Evolutionary conservation across 139 green algal genomes (phyloP).

Genomic region (Chlamydomonas schloesseri): DNA sequence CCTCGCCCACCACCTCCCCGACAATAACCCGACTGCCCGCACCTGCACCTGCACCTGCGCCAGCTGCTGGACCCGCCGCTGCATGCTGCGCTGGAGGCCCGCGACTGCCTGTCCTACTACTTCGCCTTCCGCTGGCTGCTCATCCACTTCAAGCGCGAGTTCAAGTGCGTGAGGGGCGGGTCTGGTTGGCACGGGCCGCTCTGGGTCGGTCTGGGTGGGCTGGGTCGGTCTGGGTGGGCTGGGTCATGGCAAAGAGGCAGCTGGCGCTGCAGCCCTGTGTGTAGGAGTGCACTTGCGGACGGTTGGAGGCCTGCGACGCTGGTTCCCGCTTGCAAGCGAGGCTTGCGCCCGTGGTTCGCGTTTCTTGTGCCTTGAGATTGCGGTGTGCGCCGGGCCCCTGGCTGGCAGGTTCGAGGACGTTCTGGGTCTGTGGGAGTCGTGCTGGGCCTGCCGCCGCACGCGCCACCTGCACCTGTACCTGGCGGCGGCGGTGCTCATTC

Average conservation of each 20-base stretch:
- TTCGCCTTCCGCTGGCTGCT: conserved; percentile 95
- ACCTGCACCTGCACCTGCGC: neutral
- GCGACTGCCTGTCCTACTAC: conserved; percentile 87
- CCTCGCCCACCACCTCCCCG: neutral
- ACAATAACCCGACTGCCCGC: neutral
- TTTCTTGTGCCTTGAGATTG: no score
- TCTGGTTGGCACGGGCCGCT: no score
- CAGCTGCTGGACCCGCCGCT: conserved; percentile 87
- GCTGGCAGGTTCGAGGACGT: conserved; percentile 64
- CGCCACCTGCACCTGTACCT: conserved; percentile 90
- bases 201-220: no score
- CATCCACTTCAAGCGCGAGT: conserved; percentile 94
- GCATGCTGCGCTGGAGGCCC: conserved; percentile 72
- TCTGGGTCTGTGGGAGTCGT: conserved; percentile 90
- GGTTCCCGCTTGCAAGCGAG: no score
- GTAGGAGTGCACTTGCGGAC: no score
- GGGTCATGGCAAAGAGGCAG: no score
- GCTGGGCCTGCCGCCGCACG: conserved; percentile 76
- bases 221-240: no score
- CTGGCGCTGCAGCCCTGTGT: no score
- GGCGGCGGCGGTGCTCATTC: conserved; percentile 81
- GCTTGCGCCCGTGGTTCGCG: no score
- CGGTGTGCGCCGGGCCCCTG: no score
- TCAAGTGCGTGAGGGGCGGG: conserved; percentile 58
- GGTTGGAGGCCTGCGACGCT: no score